phyloP scores from a whole-genome alignment of 306 rosid species.

The Nissolia schottii region DNA sequence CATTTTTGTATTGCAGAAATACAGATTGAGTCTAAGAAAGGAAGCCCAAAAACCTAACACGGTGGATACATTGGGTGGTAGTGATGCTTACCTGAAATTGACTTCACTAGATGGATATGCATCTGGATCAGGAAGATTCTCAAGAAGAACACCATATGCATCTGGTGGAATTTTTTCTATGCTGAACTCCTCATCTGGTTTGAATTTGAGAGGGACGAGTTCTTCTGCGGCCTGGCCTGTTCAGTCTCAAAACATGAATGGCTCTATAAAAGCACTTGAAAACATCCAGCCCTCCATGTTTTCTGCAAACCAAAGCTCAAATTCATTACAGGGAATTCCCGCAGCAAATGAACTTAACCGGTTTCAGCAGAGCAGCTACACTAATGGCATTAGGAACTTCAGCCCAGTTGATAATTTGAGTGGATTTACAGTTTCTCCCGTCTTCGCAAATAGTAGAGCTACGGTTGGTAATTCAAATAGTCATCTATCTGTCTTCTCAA shows the following conservation, averaged over 20 bases:
- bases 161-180: constrained; percentile 44
- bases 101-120: constrained; percentile 43
- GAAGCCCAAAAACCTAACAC: constrained; percentile 41
- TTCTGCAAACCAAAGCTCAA: constrained; percentile 46
- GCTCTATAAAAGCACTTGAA: constrained; percentile 22
- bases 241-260: constrained; percentile 39
- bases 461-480: constrained; percentile 21
- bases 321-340: constrained; percentile 36
- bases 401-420: constrained; percentile 29
- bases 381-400: constrained; percentile 28
- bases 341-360: constrained; percentile 36
- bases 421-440: constrained; percentile 28
- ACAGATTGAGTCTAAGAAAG: constrained; percentile 51
- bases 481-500: constrained; percentile 19
- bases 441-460: constrained; percentile 25
- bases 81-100: constrained; percentile 44
- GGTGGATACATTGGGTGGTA: constrained; percentile 37
- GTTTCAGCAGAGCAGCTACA: constrained; percentile 40
- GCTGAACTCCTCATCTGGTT: constrained; percentile 45
- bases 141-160: constrained; percentile 40
- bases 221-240: constrained; percentile 41
- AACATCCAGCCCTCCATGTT: constrained; percentile 33
- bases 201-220: constrained; percentile 43
- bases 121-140: constrained; percentile 41
- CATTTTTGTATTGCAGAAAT: constrained; percentile 56